Conservation (phyloP, 1,139 yeast genomes). For the Hansenula sp. region DNA sequence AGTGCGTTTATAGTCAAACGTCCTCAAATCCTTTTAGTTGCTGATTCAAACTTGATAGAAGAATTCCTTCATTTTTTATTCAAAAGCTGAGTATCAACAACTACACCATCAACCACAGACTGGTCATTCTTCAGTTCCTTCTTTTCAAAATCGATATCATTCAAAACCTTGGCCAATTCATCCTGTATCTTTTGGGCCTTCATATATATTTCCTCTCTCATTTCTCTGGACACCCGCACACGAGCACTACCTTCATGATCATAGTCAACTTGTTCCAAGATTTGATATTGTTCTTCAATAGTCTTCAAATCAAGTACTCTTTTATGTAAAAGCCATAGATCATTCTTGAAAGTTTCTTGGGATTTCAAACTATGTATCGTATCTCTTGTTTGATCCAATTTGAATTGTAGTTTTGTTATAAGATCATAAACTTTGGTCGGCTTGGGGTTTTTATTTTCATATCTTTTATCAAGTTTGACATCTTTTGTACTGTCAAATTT, state of each 20-base stretch:
- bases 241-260: background rate
- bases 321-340: conserved; percentile 1
- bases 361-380: background rate
- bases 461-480: background rate
- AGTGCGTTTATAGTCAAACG: no score
- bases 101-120: background rate
- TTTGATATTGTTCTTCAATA: conserved; percentile 4
- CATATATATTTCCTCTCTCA: background rate
- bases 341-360: background rate
- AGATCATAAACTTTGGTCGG: background rate
- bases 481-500: background rate
- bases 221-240: background rate
- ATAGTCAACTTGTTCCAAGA: conserved; percentile 1
- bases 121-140: background rate
- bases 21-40: no score
- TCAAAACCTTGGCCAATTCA: background rate
- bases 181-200: background rate
- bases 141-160: background rate
- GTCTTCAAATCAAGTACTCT: conserved; percentile 1
- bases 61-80: background rate
- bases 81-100: conserved; percentile 1
- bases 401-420: background rate
- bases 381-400: background rate
- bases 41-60: no score
- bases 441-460: background rate